Percentiles rank a stretch among this genome's conserved stretches.
Evolutionary conservation across 805 yeast genomes (phyloP).

Genomic region (Maudiozyma barnettii): DNA sequence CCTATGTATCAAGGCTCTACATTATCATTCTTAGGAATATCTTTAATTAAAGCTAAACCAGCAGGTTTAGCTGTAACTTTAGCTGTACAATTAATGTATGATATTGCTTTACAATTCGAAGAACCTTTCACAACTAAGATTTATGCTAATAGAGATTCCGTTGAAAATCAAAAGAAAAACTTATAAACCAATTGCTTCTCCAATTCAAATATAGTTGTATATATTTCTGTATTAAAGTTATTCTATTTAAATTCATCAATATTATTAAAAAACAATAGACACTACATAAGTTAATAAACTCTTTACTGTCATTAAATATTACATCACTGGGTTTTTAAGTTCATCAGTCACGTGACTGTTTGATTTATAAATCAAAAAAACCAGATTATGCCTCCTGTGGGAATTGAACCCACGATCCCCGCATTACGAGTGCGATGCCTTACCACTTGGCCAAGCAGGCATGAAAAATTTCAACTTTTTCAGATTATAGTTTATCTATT

Average conservation of each 20-base stretch:
- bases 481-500: not conserved
- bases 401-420: constrained; percentile 50
- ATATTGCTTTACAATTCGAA: constrained; percentile 75
- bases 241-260: too few species aligned
- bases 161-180: not conserved
- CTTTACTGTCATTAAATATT: not conserved
- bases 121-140: constrained; percentile 94
- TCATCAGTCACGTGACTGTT: not conserved
- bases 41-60: constrained; percentile 80
- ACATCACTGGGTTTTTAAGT: too few species aligned
- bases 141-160: constrained; percentile 61
- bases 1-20: constrained; percentile 97
- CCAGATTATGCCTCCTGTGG: constrained; percentile 37
- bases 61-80: constrained; percentile 70
- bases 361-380: not conserved
- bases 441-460: constrained; percentile 50
- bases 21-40: constrained; percentile 82
- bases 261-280: too few species aligned
- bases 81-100: constrained; percentile 73
- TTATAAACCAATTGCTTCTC: not conserved
- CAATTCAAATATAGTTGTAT: not conserved
- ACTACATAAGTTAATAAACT: not conserved
- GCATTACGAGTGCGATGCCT: constrained; percentile 52
- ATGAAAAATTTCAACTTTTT: not conserved
- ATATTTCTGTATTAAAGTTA: not conserved